phyloP scores from a whole-genome alignment of 345 rosid genomes.

The Cochlearia excelsa region DNA sequence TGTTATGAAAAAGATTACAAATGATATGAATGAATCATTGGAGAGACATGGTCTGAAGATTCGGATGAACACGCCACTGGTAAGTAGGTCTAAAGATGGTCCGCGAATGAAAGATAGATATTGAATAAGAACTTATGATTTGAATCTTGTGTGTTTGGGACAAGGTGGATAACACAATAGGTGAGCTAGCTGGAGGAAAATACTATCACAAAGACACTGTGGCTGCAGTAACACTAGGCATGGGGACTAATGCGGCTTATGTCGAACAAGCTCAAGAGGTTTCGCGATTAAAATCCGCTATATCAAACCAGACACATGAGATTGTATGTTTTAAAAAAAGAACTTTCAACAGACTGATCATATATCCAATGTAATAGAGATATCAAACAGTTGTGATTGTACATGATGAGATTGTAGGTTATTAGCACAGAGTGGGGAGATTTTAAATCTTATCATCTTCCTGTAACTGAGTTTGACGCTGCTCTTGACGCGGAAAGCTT shows the following conservation, averaged over 20 bases:
- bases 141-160: conserved; percentile 1
- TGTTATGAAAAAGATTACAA: conserved; percentile 38
- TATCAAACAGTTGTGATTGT: neutral
- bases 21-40: conserved; percentile 46
- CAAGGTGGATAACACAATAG: conserved; percentile 55
- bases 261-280: conserved; percentile 46
- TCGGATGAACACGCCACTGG: conserved; percentile 34
- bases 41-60: conserved; percentile 42
- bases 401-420: conserved; percentile 37
- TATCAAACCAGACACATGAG: conserved; percentile 39
- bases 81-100: neutral
- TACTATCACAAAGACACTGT: conserved; percentile 52
- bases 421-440: conserved; percentile 63
- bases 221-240: conserved; percentile 57
- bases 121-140: too few relatives aligned
- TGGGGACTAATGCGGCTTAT: conserved; percentile 55
- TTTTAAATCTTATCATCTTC: conserved; percentile 53
- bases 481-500: conserved; percentile 51
- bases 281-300: conserved; percentile 35
- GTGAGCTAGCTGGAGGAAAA: conserved; percentile 59
- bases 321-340: conserved; percentile 33
- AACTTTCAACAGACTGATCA: neutral
- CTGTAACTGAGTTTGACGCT: conserved; percentile 53
- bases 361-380: neutral
- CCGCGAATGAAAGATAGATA: neutral